Evolutionary conservation across 75 land plant genomes (phyloP), one percentile per base, ranked within the genome.

Genomic region (Cryptomeria japonica): DNA sequence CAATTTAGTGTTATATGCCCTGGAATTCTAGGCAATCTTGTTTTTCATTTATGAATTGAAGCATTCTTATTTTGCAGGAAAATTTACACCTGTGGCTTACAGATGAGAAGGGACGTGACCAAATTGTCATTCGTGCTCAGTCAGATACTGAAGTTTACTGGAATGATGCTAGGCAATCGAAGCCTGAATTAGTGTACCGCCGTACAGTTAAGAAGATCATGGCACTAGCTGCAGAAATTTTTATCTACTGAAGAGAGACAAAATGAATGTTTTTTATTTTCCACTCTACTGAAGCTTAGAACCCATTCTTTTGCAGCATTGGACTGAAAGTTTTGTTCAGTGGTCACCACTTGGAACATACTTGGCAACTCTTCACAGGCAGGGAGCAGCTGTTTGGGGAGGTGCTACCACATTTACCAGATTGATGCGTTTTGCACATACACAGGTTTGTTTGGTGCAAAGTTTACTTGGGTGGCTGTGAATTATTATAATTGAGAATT

Each of bases 301-400:
- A 41, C 22, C n/a, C 51, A 49, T 86, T 83, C 70, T 55, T 38
- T 87, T 76, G 89, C 95, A 97, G 98, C 93, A 83, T 87, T 97
- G 99, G 99, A 97, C 99, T 41, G 98, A 97, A 87, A 95, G 96
- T 88, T 96, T 89, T 89, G 96, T 94, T 70, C 98, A 97, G 90
- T 97, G 99, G 99, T 97, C 98, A 56, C 95, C 99, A 7, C 89
- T 97, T 37, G 99, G 99, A 72, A 95, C 97, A 85, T 97, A 96
- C 87, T 58, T 97, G 88, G 99, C 99, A 39, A 97, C 99, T 75
- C 87, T 97, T 77, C 99, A 97, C 86, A 91, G 97, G 87, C 99
- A 97, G 86, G 99, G 98, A 90, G 99, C 99, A 86, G 94, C 92
- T 80, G 91, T 96, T 28, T 97, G 98, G 99, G 99, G 99, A 41